Evolutionary conservation across 129 eudicot species (phyloP), one percentile per base, ranked within the genome.

Genomic region (Tagetes erecta): DNA sequence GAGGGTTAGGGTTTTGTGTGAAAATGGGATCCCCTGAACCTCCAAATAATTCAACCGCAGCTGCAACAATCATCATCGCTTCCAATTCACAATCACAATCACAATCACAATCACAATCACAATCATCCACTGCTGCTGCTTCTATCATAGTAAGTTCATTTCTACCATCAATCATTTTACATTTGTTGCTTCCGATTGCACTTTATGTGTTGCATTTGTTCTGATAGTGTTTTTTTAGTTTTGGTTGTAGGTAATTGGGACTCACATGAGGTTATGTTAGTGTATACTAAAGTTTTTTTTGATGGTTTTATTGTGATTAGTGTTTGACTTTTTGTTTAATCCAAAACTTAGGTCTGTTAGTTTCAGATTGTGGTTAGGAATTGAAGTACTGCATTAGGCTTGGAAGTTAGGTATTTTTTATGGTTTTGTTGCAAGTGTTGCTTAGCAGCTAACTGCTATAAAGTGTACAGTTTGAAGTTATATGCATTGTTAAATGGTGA

Each of bases 1-100:
- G 60, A 77, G 68, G 69, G 59, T 58, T 77, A 69, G 81, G 81
- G 81, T 77, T 77, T 70, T 38, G 52, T 77, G 5, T 45, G 57
- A 33, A 77, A 68, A 69, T 77, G 71, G 70, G 53, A 70, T 59
- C 64, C 45, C 76, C 81, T 59, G 40, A 59, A 35, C 81, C 81
- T 59, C 64, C 64, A 68, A 58, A 69, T 77, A 47, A 70, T 41
- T 62, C 72, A 3, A 73, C 76, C 76, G 44, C 51, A 56, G 2
- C 53, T 6, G 27, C 27, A 20, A 20, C 27, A 20, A 20, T 20
- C 27, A 78, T 52, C 67, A 78, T 72, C 82, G 82, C 78, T 66
- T 79, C 73, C 78, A 41, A 42, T 67, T n/a, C 35, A 42, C 2
- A 59, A 10, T 55, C 64, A 49, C 77, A 64, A 78, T 63, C 63